Evolutionary conservation across 192 early-diverging fungal species (phyloP), one percentile per base, ranked within the genome.

Genomic region (Chytriomyces hyalinus): DNA sequence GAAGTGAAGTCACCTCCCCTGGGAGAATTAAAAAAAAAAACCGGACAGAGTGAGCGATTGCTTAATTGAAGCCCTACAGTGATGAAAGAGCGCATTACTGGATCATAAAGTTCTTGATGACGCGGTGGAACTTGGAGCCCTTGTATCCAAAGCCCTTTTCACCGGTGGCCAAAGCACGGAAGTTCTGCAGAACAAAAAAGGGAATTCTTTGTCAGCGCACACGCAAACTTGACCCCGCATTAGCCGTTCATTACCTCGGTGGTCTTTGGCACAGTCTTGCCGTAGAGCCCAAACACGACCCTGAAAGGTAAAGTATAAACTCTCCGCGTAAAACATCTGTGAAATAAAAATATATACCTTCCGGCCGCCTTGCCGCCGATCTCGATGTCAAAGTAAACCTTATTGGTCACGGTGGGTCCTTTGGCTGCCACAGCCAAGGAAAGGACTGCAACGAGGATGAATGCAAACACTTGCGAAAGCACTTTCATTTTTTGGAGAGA

Each of bases 141-240:
- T 95, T 89, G 83, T 96, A 96, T 63, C 97, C 95, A 82, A 96
- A 97, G 84, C 96, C 87, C 86, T 82, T 97, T 78, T 87, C 84
- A 26, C 86, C 84, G 48, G 84, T 83, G 44, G 72, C 80, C 7
- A 98, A 89, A 71, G 92, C 93, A 57, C 94, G 93, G 91, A 97
- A 98, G 92, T 98, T 98, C 87, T 71, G 66, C 57, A 86, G 65
- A 90, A 84, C 20, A 80, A 81, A 76, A 84, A 90, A 85, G 89
- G 61, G 77, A 15, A 64, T 20, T n/a, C 70, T 20, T 0, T 3
- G 7, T 22, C 92, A 74, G 91, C 92, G 87, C 93, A 93, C 76
- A 93, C 88, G 22, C 49, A 76, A 75, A 90, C 89, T 53, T 91
- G 91, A 87, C 92, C 94, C 88, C 26, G 17, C 20, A 59, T 36